Evolutionary conservation across 768 basidiomycete species (phyloP), one percentile per base, ranked within the genome.

Genomic region (Termitomyces sp.): DNA sequence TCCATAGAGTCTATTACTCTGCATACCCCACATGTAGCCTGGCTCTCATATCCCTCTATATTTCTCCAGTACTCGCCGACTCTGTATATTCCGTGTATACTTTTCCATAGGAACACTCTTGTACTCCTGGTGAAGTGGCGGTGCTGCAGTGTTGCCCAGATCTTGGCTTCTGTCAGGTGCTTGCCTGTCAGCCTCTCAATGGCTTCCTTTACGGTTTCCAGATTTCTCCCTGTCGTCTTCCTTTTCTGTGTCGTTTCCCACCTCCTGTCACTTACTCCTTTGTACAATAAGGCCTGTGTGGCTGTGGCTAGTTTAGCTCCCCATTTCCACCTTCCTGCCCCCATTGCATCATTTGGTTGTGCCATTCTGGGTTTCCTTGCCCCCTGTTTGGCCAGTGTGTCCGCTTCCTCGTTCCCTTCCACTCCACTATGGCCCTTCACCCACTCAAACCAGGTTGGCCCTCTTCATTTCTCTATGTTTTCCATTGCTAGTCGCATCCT

Each of bases 321-420:
- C 2, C 13, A 20, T 20, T 1, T 20, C 40, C 40, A 42, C 4
- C 40, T 42, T 1, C n/a, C 42, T 4, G 20, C 42, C 5, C 22
- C 20, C 3, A 3, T 12, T 7, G 42, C 42, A 13, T 43, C 22
- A 24, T 43, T 22, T 24, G 22, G 20, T 13, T 43, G 42, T 4
- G 42, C 13, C 4, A 0, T 0, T 13, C 10, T 24, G 1, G 0
- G 7, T 1, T 4, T 1, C 3, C 12, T 12, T 0, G 16, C 10
- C 5, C 42, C 42, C 12, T 5, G 4, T 5, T 22, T 43, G 1
- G 42, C 42, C 13, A 43, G 4, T 12, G 0, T 2, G 5, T 43
- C 20, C 2, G 42, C 42, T 22, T 1, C 12, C 6, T 43, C 12
- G 2, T 43, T 43, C 0, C 42, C 22, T 13, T 10, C 4, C 5